These are phyloP conservation scores for Ploettnerulaceae sp. DNA, from an alignment of 2,329 filamentous ascomycete genomes.

Conservation along the genomic window DNA sequence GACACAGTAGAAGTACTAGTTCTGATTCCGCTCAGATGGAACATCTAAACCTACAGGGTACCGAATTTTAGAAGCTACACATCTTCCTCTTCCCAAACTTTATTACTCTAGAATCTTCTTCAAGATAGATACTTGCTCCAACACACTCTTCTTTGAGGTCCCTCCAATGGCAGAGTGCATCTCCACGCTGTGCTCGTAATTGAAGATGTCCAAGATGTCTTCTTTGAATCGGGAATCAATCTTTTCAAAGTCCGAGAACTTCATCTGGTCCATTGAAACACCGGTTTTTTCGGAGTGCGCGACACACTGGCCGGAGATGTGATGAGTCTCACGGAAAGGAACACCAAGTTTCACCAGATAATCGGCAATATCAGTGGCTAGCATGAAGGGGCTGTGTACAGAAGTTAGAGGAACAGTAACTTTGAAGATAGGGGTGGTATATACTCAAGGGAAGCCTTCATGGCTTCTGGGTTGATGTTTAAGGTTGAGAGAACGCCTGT, in stretches of 20 bases:
- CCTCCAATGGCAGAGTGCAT: slow-evolving; percentile 71
- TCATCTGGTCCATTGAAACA: slow-evolving; percentile 66
- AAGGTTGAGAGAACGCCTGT: slow-evolving; percentile 75
- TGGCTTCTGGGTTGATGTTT: slow-evolving; percentile 64
- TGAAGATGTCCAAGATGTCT: slow-evolving; percentile 66
- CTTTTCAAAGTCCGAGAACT: slow-evolving; percentile 58
- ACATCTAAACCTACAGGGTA: too few species aligned
- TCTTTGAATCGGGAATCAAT: slow-evolving; percentile 66
- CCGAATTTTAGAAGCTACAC: too few species aligned
- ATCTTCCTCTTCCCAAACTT: too few species aligned
- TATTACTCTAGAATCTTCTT: slow-evolving; percentile 27
- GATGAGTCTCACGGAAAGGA: slow-evolving; percentile 76
- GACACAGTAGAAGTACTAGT: too few species aligned
- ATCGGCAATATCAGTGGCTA: slow-evolving; percentile 62
- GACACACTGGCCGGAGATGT: slow-evolving; percentile 69
- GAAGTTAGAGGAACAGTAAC: not conserved
- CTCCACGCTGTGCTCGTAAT: slow-evolving; percentile 82
- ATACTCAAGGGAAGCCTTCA: slow-evolving; percentile 67
- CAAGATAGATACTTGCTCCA: slow-evolving; percentile 56
- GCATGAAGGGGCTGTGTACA: not conserved
- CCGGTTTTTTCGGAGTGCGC: slow-evolving; percentile 56
- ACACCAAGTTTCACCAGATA: slow-evolving; percentile 55
- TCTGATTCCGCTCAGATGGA: too few species aligned
- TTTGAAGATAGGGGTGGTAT: slow-evolving; percentile 64
- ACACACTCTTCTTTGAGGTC: slow-evolving; percentile 64